Percentiles rank a stretch among this genome's conserved stretches.
Conservation (phyloP, 768 basidiomycete species). For the Galerina sulciceps region DNA sequence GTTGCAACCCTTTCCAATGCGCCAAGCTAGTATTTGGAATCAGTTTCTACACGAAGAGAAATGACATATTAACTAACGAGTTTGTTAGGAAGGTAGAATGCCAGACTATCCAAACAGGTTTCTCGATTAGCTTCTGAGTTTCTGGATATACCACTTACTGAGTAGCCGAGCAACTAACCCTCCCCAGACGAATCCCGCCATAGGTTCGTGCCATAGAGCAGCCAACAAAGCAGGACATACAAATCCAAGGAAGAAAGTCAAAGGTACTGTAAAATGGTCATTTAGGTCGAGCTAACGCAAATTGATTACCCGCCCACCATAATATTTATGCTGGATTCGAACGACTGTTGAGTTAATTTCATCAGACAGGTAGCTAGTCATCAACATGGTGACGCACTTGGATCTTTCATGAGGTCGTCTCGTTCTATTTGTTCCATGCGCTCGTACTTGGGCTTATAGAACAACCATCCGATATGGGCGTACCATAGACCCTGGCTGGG, state of each 20-base stretch:
- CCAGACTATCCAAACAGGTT: slow-evolving; percentile 53
- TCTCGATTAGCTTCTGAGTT: background rate
- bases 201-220: slow-evolving; percentile 58
- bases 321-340: slow-evolving; percentile 71
- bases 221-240: slow-evolving; percentile 61
- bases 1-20: slow-evolving; percentile 82
- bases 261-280: slow-evolving; percentile 44
- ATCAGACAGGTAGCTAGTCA: background rate
- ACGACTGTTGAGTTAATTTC: slow-evolving; percentile 48
- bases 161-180: slow-evolving; percentile 66
- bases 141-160: slow-evolving; percentile 34
- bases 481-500: slow-evolving; percentile 75
- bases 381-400: slow-evolving; percentile 46
- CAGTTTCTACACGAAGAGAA: background rate
- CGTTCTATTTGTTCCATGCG: slow-evolving; percentile 66
- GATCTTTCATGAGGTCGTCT: slow-evolving; percentile 70
- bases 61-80: slow-evolving; percentile 47
- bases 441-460: slow-evolving; percentile 71
- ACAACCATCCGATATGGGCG: slow-evolving; percentile 88
- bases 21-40: slow-evolving; percentile 51
- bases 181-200: slow-evolving; percentile 73
- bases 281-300: background rate
- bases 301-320: slow-evolving; percentile 39
- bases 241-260: slow-evolving; percentile 65
- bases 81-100: slow-evolving; percentile 75